Evolutionary conservation across 2,329 filamentous ascomycete genomes (phyloP).

Genomic region (Fusarium sp.): DNA sequence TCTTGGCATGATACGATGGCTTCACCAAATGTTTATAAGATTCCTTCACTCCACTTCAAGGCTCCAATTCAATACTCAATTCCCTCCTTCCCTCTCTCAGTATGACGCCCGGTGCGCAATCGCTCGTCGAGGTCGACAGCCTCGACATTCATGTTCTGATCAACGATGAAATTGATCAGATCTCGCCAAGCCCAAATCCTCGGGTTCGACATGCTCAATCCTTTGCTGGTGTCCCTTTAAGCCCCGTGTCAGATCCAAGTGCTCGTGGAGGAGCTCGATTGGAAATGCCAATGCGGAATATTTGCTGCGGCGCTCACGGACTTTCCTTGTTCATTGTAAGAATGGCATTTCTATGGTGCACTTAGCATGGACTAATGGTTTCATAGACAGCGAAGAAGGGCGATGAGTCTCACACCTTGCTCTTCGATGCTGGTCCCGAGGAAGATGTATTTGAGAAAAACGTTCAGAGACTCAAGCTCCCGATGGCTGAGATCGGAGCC

Average conservation of each 20-base stretch:
- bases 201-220: background rate
- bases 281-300: constrained; percentile 7
- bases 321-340: background rate
- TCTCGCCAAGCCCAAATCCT: background rate
- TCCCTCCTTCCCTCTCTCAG: background rate
- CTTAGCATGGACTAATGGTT: rapidly evolving
- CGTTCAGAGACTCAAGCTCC: background rate
- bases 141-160: background rate
- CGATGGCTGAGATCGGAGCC: background rate
- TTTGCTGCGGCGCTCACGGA: background rate
- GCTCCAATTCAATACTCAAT: rapidly evolving
- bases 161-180: background rate
- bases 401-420: background rate
- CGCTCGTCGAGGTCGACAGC: background rate
- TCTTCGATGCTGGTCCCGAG: background rate
- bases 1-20: background rate
- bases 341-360: rapidly evolving
- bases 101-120: background rate
- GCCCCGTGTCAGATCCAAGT: background rate
- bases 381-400: background rate
- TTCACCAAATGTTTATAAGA: background rate
- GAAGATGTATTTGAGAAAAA: constrained; percentile 1
- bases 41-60: rapidly evolving
- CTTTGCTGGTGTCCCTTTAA: background rate
- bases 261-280: background rate